Evolutionary conservation across 2,329 filamentous ascomycete species (phyloP), one percentile per base, ranked within the genome.

Genomic region (Colletotrichum sp.): DNA sequence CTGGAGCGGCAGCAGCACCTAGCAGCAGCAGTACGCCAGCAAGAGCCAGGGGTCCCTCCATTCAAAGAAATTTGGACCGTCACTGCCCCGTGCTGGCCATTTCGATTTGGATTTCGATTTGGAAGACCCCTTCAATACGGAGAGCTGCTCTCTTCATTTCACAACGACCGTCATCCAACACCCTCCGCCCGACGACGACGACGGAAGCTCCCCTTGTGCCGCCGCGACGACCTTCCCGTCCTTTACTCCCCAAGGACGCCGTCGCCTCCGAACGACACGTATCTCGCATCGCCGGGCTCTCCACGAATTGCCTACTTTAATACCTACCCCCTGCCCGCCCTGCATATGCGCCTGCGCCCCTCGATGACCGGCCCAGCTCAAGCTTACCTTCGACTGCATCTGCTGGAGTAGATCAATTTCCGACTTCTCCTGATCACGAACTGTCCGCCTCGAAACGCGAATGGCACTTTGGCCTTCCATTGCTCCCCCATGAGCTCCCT

Each of bases 401-500:
- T 66, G n/a, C 43, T 68, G 55, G 56, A 68, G 48, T 64, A 56
- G 66, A 70, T 70, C 38, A 28, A 38, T 8, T 21, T 15, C n/a
- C 8, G 16, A 21, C 18, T 43, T 34, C 62, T 58, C 48, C 56
- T 48, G 56, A 60, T n/a, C 73, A 26, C 73, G 56, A 73, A 8
- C 32, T 12, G 30, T 28, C 28, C 8, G 6, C 28, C 21, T 62
- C 52, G 32, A 52, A 52, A 38, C 32, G 66, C 88, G 87, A 84
- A 89, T 89, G 88, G 84, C 86, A 83, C 79, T 84, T 84, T 80
- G 83, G 77, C 78, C 77, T 79, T 79, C 79, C 78, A 80, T 80
- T 82, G 87, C 81, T 90, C 92, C 83, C 94, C 92, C 80, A 94
- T 98, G 88, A 98, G 94, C 90, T 98, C 97, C 79, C 93, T 98